phyloP scores from a whole-genome alignment of 2,329 filamentous ascomycete genomes.

The Zymoseptoria tritici region DNA sequence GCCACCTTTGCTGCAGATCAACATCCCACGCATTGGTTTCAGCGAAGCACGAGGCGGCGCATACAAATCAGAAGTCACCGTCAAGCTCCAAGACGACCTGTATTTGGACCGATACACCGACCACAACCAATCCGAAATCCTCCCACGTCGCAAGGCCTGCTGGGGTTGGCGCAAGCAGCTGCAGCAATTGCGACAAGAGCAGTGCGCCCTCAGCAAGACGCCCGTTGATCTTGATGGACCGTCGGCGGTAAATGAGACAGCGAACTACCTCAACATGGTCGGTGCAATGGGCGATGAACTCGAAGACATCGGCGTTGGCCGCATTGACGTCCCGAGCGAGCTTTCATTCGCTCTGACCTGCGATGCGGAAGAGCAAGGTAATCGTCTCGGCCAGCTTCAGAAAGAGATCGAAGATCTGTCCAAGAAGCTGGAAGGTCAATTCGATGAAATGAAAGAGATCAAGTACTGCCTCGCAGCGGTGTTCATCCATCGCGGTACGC shows the following conservation, averaged over 20 bases:
- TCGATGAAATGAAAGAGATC: constrained; percentile 55
- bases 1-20: constrained; percentile 83
- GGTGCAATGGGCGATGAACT: constrained; percentile 34
- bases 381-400: constrained; percentile 38
- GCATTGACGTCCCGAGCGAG: constrained; percentile 36
- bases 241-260: constrained; percentile 24
- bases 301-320: constrained; percentile 19
- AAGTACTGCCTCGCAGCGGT: constrained; percentile 83
- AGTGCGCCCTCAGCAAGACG: constrained; percentile 19
- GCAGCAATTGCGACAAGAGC: constrained; percentile 24
- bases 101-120: constrained; percentile 87
- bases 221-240: constrained; percentile 22
- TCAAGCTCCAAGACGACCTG: constrained; percentile 71
- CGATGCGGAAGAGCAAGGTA: constrained; percentile 38
- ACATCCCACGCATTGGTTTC: constrained; percentile 75
- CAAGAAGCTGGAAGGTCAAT: constrained; percentile 49
- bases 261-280: constrained; percentile 39
- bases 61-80: constrained; percentile 67
- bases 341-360: constrained; percentile 39
- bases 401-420: constrained; percentile 41
- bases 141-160: constrained; percentile 57
- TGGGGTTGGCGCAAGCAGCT: constrained; percentile 69
- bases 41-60: constrained; percentile 50
- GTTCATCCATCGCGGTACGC: constrained; percentile 75
- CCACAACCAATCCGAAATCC: constrained; percentile 51